Conservation (phyloP, 345 rosid species). For the Jatropha curcas region DNA sequence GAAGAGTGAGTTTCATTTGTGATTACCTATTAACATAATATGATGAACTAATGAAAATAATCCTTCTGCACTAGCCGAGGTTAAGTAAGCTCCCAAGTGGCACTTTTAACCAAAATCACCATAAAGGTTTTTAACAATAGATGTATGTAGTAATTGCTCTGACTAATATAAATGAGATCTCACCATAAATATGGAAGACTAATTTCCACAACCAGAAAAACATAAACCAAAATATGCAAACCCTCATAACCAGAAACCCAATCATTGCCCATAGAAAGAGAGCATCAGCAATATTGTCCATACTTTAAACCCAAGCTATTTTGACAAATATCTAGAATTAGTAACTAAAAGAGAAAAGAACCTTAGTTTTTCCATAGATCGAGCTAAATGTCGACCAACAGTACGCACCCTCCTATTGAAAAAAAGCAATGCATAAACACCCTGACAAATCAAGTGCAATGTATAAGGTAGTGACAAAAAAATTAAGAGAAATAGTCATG, state of each 20-base stretch:
- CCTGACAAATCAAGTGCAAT: slow-evolving; percentile 45
- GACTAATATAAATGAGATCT: not conserved
- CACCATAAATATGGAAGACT: not conserved
- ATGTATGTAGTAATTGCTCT: not conserved
- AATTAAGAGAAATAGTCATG: slow-evolving; percentile 2
- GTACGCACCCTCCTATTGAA: slow-evolving; percentile 86
- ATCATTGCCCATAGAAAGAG: not conserved
- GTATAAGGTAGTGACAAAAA: slow-evolving; percentile 20
- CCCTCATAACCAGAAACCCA: not conserved
- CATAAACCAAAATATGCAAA: not conserved
- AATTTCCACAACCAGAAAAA: not conserved
- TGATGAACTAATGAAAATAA: not conserved
- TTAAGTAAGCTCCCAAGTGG: not conserved
- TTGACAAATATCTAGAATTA: not conserved
- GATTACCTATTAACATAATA: not conserved
- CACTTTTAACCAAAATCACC: not conserved
- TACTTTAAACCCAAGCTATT: not conserved
- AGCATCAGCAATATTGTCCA: not conserved
- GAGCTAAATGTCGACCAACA: slow-evolving; percentile 82
- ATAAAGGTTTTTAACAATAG: not conserved
- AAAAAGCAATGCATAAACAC: slow-evolving; percentile 86
- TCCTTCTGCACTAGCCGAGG: not conserved
- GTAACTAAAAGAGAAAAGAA: slow-evolving; percentile 29
- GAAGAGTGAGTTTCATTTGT: not conserved
- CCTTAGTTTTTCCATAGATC: slow-evolving; percentile 91